Evolutionary conservation across 208 protist species (phyloP).

Genomic region (Histomonas meleagridis): DNA sequence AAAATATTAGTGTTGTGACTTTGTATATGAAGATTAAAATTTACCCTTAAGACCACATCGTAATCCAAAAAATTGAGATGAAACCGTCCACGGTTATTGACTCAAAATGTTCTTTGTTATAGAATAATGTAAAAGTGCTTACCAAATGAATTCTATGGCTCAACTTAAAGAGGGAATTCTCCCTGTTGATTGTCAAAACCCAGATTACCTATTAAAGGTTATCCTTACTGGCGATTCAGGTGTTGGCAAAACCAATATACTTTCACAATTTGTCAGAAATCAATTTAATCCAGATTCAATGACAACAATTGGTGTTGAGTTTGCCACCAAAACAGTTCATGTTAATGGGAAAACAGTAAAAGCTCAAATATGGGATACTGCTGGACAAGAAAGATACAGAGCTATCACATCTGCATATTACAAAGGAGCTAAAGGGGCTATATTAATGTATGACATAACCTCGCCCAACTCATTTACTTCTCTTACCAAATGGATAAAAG

Average conservation of each 20-base stretch:
- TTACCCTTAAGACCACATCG: too few species aligned
- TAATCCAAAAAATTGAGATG: too few species aligned
- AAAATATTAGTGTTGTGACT: too few species aligned
- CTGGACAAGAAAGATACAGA: constrained; percentile 38
- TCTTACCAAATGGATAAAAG: constrained; percentile 87
- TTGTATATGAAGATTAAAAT: too few species aligned
- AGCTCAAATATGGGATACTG: constrained; percentile 53
- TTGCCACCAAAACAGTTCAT: constrained; percentile 48
- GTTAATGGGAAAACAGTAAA: constrained; percentile 51
- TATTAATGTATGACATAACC: constrained; percentile 15
- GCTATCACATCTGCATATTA: constrained; percentile 46
- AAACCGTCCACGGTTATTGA: too few species aligned
- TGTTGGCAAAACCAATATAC: constrained; percentile 56
- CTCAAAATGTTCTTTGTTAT: too few species aligned
- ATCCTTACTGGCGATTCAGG: constrained; percentile 52
- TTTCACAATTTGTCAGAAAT: constrained; percentile 52
- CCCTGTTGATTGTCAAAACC: too few species aligned
- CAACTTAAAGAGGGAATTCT: too few species aligned
- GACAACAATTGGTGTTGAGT: constrained; percentile 60
- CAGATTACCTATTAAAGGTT: constrained; percentile 48
- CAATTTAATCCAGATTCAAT: constrained; percentile 49
- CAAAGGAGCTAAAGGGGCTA: not conserved
- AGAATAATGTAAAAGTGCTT: too few species aligned
- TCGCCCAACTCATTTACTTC: constrained; percentile 74
- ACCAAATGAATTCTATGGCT: too few species aligned